A percentile compares a stretch with the other conserved stretches of the same genome.
Evolutionary conservation across 495 filamentous ascomycete species (phyloP).

Genomic region (Penicillium manginii): DNA sequence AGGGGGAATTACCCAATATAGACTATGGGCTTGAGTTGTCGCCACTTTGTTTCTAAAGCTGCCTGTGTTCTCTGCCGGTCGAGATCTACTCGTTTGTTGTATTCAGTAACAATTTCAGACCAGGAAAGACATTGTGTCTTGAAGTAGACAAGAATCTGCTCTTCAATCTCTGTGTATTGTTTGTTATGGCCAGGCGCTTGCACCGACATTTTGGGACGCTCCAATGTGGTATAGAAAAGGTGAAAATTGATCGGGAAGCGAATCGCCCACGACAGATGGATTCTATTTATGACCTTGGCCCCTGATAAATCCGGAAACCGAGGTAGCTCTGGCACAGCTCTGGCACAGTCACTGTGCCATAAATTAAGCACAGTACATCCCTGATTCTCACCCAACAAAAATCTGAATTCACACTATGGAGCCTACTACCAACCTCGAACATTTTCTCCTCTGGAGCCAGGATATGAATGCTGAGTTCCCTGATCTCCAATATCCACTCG

Average conservation of each 20-base stretch:
- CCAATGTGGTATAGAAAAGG: neutral
- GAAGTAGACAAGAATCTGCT: neutral
- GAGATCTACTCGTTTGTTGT: neutral
- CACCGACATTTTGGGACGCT: neutral
- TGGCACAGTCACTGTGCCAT: neutral
- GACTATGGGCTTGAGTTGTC: neutral
- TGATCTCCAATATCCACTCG: neutral
- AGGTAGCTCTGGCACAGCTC: neutral
- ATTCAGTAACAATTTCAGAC: neutral
- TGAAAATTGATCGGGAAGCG: neutral
- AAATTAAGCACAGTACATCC: slow-evolving; percentile 1
- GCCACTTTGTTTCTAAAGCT: neutral
- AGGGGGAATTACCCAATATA: neutral
- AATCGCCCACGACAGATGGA: neutral
- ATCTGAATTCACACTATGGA: too few relatives aligned
- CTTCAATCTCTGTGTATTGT: neutral
- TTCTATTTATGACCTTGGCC: neutral
- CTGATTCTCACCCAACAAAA: too few relatives aligned
- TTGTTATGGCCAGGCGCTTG: slow-evolving; percentile 1
- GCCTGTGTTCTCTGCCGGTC: neutral
- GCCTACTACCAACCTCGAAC: neutral
- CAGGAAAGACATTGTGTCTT: neutral
- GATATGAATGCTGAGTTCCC: neutral
- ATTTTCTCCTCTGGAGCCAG: neutral
- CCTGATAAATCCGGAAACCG: neutral